Evolutionary conservation across 129 eudicot genomes (phyloP).

Genomic region (Chrysanthemum lavandulifolium): DNA sequence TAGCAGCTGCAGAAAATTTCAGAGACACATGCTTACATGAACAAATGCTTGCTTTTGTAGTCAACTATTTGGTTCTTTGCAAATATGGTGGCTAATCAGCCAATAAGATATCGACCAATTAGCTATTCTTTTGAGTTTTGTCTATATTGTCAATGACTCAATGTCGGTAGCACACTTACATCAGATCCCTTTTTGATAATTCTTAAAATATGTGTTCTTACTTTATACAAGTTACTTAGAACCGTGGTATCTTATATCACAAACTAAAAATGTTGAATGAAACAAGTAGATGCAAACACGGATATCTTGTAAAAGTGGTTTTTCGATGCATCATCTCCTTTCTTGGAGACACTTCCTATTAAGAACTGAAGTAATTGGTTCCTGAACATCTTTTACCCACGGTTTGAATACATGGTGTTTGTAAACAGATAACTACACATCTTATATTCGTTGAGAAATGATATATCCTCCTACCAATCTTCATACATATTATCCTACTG

Average conservation of each 20-base stretch:
- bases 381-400: background rate
- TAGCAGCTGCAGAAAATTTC: background rate
- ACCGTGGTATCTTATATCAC: background rate
- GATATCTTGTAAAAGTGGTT: background rate
- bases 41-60: background rate
- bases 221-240: background rate
- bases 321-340: background rate
- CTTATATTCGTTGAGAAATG: too few species aligned
- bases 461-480: too few species aligned
- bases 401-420: background rate
- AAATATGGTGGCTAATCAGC: background rate
- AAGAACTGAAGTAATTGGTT: background rate
- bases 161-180: background rate
- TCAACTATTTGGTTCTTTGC: background rate
- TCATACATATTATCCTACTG: too few species aligned
- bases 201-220: background rate
- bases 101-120: background rate
- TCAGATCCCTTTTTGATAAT: background rate
- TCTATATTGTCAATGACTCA: background rate
- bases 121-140: slow-evolving; percentile 5
- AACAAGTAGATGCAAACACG: background rate
- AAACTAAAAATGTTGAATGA: background rate
- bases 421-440: background rate
- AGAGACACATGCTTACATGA: background rate
- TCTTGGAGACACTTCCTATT: background rate